Percentiles rank a stretch among this genome's conserved stretches.
Conservation (phyloP, 1,284 basidiomycete species). For the Leccinum angustisporum region DNA sequence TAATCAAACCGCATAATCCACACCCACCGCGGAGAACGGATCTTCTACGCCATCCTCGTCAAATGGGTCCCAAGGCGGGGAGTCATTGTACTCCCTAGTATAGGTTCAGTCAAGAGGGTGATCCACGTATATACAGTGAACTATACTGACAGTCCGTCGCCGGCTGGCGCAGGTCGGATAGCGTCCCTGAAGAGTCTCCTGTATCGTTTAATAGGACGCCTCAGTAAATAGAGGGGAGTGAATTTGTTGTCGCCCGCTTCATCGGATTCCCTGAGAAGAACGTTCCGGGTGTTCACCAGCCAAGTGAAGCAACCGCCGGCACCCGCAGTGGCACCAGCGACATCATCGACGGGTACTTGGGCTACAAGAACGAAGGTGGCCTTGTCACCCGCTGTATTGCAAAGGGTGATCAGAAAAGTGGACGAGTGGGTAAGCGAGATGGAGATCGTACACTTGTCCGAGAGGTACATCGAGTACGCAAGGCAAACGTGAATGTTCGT, state of each 20-base stretch:
- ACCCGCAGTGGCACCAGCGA: background rate
- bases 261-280: constrained; percentile 17
- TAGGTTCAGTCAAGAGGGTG: constrained; percentile 1
- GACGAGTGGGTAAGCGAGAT: background rate
- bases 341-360: background rate
- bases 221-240: constrained; percentile 27
- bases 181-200: constrained; percentile 21
- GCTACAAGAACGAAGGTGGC: constrained; percentile 20
- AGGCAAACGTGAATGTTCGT: constrained; percentile 20
- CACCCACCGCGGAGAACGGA: constrained; percentile 7
- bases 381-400: constrained; percentile 15
- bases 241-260: constrained; percentile 11
- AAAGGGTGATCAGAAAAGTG: constrained; percentile 1
- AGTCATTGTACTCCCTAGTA: constrained; percentile 23
- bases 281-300: constrained; percentile 16
- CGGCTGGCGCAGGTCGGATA: constrained; percentile 12
- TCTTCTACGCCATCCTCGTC: constrained; percentile 12
- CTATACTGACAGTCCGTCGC: constrained; percentile 24
- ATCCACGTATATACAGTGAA: background rate
- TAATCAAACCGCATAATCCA: background rate
- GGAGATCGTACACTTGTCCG: constrained; percentile 23
- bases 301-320: constrained; percentile 4
- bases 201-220: constrained; percentile 17
- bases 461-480: constrained; percentile 30
- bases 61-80: constrained; percentile 30